These are phyloP conservation scores for Mercurialis annua DNA, from an alignment of 345 rosid species.

Conservation along the genomic window DNA sequence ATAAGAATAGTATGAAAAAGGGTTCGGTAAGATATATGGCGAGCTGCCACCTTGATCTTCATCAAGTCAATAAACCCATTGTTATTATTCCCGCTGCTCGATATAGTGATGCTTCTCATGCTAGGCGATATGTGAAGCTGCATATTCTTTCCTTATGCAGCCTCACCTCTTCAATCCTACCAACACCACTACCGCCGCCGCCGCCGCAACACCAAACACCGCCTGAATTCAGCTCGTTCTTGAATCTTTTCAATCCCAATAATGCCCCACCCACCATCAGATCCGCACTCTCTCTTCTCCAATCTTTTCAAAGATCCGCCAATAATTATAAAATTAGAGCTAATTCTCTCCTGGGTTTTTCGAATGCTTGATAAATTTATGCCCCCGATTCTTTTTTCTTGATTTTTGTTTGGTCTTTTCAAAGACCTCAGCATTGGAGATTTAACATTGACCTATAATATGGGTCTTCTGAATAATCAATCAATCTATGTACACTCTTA, in stretches of 20 bases:
- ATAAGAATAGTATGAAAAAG: constrained; percentile 92
- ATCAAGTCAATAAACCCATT: constrained; percentile 99
- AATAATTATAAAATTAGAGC: no score
- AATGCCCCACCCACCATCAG: constrained; percentile 70
- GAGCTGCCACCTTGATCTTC: constrained; percentile 99
- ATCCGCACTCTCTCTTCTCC: constrained; percentile 37
- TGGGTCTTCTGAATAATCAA: not conserved
- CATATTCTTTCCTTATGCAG: constrained; percentile 78
- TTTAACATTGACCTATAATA: constrained; percentile 17
- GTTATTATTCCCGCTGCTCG: constrained; percentile 69
- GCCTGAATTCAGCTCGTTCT: constrained; percentile 20
- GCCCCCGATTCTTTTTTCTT: constrained; percentile 1
- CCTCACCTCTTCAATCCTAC: constrained; percentile 39
- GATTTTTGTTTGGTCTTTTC: constrained; percentile 39
- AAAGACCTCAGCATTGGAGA: constrained; percentile 79
- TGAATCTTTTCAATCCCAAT: constrained; percentile 30
- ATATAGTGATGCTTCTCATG: constrained; percentile 99
- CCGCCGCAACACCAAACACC: constrained; percentile 16
- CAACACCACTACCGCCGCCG: constrained; percentile 27
- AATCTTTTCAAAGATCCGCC: constrained; percentile 16
- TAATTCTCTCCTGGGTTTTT: constrained; percentile 23
- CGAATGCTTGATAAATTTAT: not conserved
- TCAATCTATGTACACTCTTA: not conserved
- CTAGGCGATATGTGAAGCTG: constrained; percentile 99
- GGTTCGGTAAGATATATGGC: constrained; percentile 95